phyloP scores from a whole-genome alignment of 768 basidiomycete genomes.

The Cytidiella melzeri region DNA sequence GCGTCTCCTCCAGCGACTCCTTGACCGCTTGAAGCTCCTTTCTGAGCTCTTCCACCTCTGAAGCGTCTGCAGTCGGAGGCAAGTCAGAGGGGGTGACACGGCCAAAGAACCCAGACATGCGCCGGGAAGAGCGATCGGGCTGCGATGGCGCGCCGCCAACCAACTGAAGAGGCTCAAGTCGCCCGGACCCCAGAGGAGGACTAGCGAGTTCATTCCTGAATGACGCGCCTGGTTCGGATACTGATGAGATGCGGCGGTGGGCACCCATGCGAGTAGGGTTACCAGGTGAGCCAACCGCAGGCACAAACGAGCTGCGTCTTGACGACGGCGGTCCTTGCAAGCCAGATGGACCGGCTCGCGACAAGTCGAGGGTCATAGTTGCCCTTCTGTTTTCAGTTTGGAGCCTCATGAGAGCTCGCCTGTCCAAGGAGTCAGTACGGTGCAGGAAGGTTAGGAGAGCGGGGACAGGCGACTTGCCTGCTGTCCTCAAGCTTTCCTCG shows the following conservation, averaged over 20 bases:
- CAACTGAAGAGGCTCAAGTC: constrained; percentile 10
- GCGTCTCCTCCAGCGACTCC: constrained; percentile 54
- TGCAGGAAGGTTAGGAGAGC: background rate
- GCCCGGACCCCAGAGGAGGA: constrained; percentile 9
- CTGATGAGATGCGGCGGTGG: constrained; percentile 70
- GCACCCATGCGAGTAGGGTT: constrained; percentile 36
- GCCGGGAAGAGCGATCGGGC: constrained; percentile 21
- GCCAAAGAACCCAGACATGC: constrained; percentile 50
- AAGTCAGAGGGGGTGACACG: constrained; percentile 40
- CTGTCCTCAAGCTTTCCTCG: constrained; percentile 86
- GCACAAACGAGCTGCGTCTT: constrained; percentile 73
- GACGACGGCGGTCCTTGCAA: constrained; percentile 42
- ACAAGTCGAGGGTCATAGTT: constrained; percentile 47
- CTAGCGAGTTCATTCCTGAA: constrained; percentile 5
- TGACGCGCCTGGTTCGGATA: constrained; percentile 51
- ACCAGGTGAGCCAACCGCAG: constrained; percentile 52
- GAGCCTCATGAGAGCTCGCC: constrained; percentile 81
- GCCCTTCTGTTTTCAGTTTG: constrained; percentile 68
- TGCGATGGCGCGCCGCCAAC: constrained; percentile 11
- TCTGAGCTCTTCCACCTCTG: constrained; percentile 52
- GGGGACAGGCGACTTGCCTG: constrained; percentile 41
- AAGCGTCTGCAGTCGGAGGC: constrained; percentile 12
- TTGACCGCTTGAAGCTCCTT: constrained; percentile 53
- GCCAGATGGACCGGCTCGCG: constrained; percentile 38
- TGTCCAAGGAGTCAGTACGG: constrained; percentile 23